Percentiles rank a stretch among this genome's conserved stretches.
Conservation (phyloP, 2,329 filamentous ascomycete species). For the Huntiella moniliformis region DNA sequence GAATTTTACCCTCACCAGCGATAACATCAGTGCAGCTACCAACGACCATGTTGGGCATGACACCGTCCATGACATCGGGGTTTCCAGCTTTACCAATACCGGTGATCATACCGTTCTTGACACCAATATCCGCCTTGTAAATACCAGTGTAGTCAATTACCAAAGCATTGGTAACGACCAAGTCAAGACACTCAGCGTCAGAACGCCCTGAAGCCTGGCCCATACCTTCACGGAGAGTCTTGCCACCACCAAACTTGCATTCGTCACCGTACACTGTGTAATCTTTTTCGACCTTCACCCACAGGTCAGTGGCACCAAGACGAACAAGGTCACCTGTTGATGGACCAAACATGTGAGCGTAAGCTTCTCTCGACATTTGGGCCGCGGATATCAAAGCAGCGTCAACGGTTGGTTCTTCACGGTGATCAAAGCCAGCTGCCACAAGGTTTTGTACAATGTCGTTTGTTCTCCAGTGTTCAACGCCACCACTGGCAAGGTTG, state of each 20-base stretch:
- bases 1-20: slow-evolving; percentile 73
- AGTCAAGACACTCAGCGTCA: slow-evolving; percentile 56
- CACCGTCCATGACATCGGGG: slow-evolving; percentile 89
- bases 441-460: slow-evolving; percentile 51
- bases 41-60: slow-evolving; percentile 59
- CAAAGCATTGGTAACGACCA: slow-evolving; percentile 76
- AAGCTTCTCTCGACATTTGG: slow-evolving; percentile 59
- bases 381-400: slow-evolving; percentile 38
- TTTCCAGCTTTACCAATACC: slow-evolving; percentile 91
- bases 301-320: slow-evolving; percentile 68
- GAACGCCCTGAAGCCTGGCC: slow-evolving; percentile 67
- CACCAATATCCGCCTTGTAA: slow-evolving; percentile 89
- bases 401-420: slow-evolving; percentile 41
- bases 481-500: slow-evolving; percentile 49
- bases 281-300: slow-evolving; percentile 80
- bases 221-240: slow-evolving; percentile 89
- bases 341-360: slow-evolving; percentile 79
- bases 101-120: slow-evolving; percentile 71
- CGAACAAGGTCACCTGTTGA: slow-evolving; percentile 74
- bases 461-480: slow-evolving; percentile 44
- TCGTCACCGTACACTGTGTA: slow-evolving; percentile 76
- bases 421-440: slow-evolving; percentile 59
- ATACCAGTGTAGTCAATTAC: slow-evolving; percentile 85
- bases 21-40: slow-evolving; percentile 84
- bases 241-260: slow-evolving; percentile 87